Base-by-base conservation (phyloP, 805 yeast species). In the Yarrowia bubula region DNA sequence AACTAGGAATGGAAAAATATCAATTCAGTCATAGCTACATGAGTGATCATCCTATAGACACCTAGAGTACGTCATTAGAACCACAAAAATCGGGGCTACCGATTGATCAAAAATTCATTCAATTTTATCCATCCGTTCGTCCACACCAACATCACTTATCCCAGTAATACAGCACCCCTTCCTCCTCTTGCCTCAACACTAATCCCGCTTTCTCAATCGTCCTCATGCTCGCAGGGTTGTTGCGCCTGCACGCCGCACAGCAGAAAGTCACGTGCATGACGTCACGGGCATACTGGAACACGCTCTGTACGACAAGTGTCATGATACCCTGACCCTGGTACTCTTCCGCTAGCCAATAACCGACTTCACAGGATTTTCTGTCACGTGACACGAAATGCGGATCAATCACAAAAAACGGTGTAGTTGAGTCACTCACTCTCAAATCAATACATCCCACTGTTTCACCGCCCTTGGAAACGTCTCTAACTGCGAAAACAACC, bases 301-400 rank as follows among this genome's bases (percentile, higher is more conserved):
- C 37, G 8, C 35, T 32, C 17, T n/a, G 9, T 4, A 43, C 64
- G 13, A 43, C 41, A 1, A 5, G 13, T 4, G 35, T 13, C 64
- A 58, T 58, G 10, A 58, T 33, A 1, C 51, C 51, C 4, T 8
- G 13, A 3, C 64, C 64, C 28, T 37, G 50, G 28, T 58, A 58
- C 4, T 18, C 33, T 6, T n/a, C 8, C n/a, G 50, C 64, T 33
- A 58, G 22, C 64, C 64, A 58, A 35, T 58, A 58, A 1, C 64
- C 64, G 15, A 58, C 64, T 43, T 58, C 64, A 7, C 38, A 46
- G 14, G 47, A 43, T 1, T 35, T 15, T 3, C 51, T 51, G n/a
- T 35, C 42, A 2, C 28, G 11, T 4, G n/a, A n/a, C 1, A 6
- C 3, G 13, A 58, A 43, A 7, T 33, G 64, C n/a, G 14, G 1